Evolutionary conservation across 176 grass and related monocot genomes (phyloP).

Genomic region (Lolium multiflorum): DNA sequence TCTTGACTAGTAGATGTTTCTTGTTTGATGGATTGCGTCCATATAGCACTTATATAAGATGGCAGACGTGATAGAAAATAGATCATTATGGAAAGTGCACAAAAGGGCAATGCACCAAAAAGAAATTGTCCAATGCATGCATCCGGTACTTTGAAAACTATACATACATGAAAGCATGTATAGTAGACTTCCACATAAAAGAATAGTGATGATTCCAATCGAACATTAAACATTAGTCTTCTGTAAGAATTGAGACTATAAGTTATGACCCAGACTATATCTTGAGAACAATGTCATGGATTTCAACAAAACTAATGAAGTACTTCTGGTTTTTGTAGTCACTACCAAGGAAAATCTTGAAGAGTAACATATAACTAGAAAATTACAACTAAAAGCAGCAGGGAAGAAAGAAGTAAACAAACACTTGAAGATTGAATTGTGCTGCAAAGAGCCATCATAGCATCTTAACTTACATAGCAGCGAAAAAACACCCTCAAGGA

Average conservation of each 20-base stretch:
- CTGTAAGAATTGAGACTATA: background rate
- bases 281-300: constrained; percentile 25
- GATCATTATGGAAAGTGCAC: background rate
- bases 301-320: background rate
- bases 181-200: constrained; percentile 1
- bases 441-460: constrained; percentile 11
- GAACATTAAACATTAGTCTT: constrained; percentile 11
- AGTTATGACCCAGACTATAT: background rate
- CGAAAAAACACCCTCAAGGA: background rate
- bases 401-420: background rate
- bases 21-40: background rate
- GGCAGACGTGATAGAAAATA: constrained; percentile 1
- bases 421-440: background rate
- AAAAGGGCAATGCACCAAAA: background rate
- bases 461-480: constrained; percentile 18
- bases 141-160: constrained; percentile 20
- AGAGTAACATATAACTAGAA: constrained; percentile 13
- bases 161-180: background rate
- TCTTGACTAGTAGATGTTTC: constrained; percentile 14
- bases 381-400: constrained; percentile 14
- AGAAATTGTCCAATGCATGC: constrained; percentile 12
- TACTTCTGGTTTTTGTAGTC: background rate
- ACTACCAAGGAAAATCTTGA: background rate
- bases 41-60: constrained; percentile 19
- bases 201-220: constrained; percentile 4